Conservation (phyloP, 768 basidiomycete genomes). For the Phylloporus scabripes region DNA sequence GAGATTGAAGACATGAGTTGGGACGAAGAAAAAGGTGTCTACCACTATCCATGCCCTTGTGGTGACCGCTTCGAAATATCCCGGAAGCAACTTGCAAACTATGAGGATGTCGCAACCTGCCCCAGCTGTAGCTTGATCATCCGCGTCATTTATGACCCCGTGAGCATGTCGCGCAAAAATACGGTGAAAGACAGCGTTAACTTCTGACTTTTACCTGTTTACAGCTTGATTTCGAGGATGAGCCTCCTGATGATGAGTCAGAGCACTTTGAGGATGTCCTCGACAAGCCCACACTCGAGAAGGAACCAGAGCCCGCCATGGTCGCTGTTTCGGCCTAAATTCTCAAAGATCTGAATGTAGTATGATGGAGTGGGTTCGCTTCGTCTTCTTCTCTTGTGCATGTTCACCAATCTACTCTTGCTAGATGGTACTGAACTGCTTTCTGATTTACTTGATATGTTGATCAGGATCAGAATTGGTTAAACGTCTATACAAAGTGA, state of each 20-base stretch:
- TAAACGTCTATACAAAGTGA: neutral
- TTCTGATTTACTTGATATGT: neutral
- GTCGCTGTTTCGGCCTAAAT: constrained; percentile 16
- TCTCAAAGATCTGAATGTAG: neutral
- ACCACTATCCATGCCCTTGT: too few relatives aligned
- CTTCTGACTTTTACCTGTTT: neutral
- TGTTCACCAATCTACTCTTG: neutral
- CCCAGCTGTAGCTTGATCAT: constrained; percentile 95
- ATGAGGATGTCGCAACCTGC: constrained; percentile 80
- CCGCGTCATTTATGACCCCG: constrained; percentile 90
- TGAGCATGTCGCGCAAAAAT: constrained; percentile 38
- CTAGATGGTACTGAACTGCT: neutral
- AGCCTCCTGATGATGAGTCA: constrained; percentile 42
- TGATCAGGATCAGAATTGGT: neutral
- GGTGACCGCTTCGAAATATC: too few relatives aligned
- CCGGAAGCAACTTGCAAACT: too few relatives aligned
- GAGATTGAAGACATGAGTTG: too few relatives aligned
- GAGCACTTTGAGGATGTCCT: constrained; percentile 60
- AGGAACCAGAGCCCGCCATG: constrained; percentile 10
- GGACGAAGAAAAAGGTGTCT: too few relatives aligned
- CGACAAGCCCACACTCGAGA: constrained; percentile 60
- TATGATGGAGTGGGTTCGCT: constrained; percentile 1
- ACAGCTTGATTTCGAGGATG: constrained; percentile 82
- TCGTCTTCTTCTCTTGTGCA: neutral
- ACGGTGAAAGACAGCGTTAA: constrained; percentile 1